Base-by-base conservation (phyloP, 2,329 filamentous ascomycete species). In the Fusarium cicatricum region DNA sequence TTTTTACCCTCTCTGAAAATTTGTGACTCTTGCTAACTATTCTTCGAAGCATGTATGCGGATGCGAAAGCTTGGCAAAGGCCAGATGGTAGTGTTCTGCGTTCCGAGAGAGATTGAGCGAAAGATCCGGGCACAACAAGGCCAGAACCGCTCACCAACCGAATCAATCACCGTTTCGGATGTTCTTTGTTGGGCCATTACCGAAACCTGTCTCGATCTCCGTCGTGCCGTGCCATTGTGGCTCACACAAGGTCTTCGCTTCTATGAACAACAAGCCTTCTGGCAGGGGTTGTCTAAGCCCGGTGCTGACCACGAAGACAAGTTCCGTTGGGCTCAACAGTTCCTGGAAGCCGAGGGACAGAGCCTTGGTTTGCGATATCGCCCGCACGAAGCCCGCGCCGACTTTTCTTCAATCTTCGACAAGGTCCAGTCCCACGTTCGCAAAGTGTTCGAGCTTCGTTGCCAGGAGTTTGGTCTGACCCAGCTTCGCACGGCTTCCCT, bases 31-130 rank as follows among this genome's bases (percentile, higher is more conserved):
- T 21, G 51, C 46, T 60, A 40, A 64, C 11, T n/a, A 14, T 15
- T 43, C 3, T 8, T 26, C 3, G 12, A 32, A 85, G 87, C 87
- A 0, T 89, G 87, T 54, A 90, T 90, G 86, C 73, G 89, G n/a
- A 86, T 92, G 82, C 73, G 89, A 11, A 84, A 87, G 54, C 77
- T 93, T 0, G 89, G 87, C 0, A 74, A 84, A 3, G 87, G 87
- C 0, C 89, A 92, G 61, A 85, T 84, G 0, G 80, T 91, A 0
- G 74, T 83, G 0, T 90, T 90, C 44, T 84, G 80, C 48, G 72
- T 86, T 1, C 80, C 85, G 0, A 66, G 77, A 1, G 89, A 91
- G 52, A 85, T 91, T 4, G 73, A 82, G 11, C 71, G 67, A 0
- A 84, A 83, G 53, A 86, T 90, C 14, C 54, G 69, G 1, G 10